These are phyloP conservation scores for Yamadazyma pseudoaaseri DNA, from an alignment of 1,139 yeast genomes.

Conservation along the genomic window DNA sequence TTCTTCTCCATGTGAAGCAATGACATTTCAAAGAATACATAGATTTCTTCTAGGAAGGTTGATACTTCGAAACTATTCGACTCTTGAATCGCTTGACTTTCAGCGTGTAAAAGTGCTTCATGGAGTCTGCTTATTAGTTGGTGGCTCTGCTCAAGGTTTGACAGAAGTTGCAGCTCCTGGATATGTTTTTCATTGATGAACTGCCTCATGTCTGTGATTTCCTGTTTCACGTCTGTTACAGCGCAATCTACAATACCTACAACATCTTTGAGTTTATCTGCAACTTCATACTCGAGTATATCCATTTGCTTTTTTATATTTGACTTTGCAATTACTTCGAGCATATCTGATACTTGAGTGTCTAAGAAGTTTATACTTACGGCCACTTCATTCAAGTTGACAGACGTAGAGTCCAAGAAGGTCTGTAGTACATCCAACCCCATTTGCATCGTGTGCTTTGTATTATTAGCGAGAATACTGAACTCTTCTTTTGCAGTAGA, in stretches of 20 bases:
- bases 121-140: too few species aligned
- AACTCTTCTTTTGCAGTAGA: constrained; percentile 12
- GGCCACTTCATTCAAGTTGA: constrained; percentile 13
- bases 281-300: constrained; percentile 8
- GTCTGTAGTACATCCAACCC: constrained; percentile 11
- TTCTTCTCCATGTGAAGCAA: constrained; percentile 5
- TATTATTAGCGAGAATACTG: constrained; percentile 8
- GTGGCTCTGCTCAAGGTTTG: too few species aligned
- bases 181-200: too few species aligned
- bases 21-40: constrained; percentile 7
- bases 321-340: constrained; percentile 6
- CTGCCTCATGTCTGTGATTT: constrained; percentile 1
- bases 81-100: too few species aligned
- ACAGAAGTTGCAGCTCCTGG: too few species aligned
- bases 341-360: constrained; percentile 11
- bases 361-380: constrained; percentile 14
- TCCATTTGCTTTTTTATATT: constrained; percentile 9
- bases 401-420: constrained; percentile 6
- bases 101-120: too few species aligned
- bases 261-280: constrained; percentile 2
- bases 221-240: constrained; percentile 1
- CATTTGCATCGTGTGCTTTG: constrained; percentile 14
- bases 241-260: constrained; percentile 1
- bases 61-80: too few species aligned
- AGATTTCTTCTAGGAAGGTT: constrained; percentile 8